Evolutionary conservation across 306 rosid genomes (phyloP).

Genomic region (Sphenostylis stenocarpa): DNA sequence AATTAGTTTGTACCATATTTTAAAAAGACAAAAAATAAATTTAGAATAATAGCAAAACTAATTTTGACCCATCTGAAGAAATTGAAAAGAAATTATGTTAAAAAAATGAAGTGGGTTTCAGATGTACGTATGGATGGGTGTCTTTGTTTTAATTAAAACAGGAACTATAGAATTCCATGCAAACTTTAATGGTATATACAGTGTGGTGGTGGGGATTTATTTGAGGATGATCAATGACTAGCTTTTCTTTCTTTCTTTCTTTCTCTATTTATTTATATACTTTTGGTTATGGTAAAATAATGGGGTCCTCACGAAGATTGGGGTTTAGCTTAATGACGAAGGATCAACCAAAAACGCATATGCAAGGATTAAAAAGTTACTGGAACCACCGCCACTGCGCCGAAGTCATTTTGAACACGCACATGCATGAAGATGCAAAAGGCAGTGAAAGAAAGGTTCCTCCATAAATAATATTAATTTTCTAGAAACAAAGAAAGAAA

Average conservation of each 20-base stretch:
- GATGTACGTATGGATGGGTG: neutral
- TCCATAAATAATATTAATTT: slow-evolving; percentile 5
- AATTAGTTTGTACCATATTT: no score
- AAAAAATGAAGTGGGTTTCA: slow-evolving; percentile 8
- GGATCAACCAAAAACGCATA: slow-evolving; percentile 57
- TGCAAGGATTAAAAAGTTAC: slow-evolving; percentile 45
- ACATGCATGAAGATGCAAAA: slow-evolving; percentile 36
- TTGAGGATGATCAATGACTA: neutral
- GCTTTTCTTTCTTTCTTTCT: neutral
- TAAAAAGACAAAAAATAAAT: neutral
- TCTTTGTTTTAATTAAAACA: slow-evolving; percentile 31
- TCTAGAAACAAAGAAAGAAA: neutral
- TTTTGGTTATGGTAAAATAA: slow-evolving; percentile 17
- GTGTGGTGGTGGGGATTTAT: slow-evolving; percentile 38
- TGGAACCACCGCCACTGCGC: neutral
- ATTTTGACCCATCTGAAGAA: neutral
- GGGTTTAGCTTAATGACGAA: slow-evolving; percentile 87
- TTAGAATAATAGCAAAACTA: no score
- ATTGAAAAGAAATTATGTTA: neutral
- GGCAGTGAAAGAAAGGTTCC: slow-evolving; percentile 25
- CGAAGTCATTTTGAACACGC: slow-evolving; percentile 45
- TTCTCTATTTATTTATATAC: neutral
- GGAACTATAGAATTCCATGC: slow-evolving; percentile 39
- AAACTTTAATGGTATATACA: slow-evolving; percentile 24
- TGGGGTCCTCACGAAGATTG: slow-evolving; percentile 40